phyloP scores from a whole-genome alignment of 192 early-diverging fungal species.

The Glomus cerebriforme region DNA sequence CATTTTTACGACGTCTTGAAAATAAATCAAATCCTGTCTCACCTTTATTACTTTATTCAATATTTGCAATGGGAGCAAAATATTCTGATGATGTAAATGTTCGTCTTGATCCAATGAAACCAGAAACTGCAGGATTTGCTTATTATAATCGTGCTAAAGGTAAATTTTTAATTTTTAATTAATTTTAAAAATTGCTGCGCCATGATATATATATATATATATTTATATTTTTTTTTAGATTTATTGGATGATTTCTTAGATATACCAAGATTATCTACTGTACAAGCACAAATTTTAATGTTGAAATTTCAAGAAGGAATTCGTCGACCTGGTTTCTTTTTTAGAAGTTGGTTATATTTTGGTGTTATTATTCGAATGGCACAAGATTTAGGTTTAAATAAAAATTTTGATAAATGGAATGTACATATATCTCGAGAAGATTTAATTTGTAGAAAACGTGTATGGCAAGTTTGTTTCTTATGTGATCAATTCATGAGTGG shows the following conservation, averaged over 20 bases:
- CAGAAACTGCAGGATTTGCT: conserved; percentile 18
- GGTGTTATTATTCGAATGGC: conserved; percentile 72
- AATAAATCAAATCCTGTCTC: conserved; percentile 48
- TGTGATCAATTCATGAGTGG: conserved; percentile 42
- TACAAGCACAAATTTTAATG: conserved; percentile 53
- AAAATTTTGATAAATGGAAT: conserved; percentile 41
- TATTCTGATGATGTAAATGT: conserved; percentile 18
- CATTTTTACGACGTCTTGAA: conserved; percentile 48
- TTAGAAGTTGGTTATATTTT: conserved; percentile 52
- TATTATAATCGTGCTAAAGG: conserved; percentile 28
- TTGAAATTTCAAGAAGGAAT: conserved; percentile 57
- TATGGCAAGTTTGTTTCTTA: conserved; percentile 33
- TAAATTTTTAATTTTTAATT: too few relatives aligned
- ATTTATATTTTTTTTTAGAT: conserved; percentile 11
- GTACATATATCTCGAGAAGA: conserved; percentile 10
- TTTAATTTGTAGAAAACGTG: conserved; percentile 23
- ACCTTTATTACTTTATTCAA: conserved; percentile 51
- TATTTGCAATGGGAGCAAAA: conserved; percentile 49
- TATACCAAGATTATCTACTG: conserved; percentile 51
- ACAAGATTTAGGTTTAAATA: conserved; percentile 71
- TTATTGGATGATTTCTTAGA: conserved; percentile 54
- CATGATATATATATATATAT: too few relatives aligned
- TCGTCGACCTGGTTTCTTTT: conserved; percentile 48
- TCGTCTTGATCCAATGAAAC: conserved; percentile 13
- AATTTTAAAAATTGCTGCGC: neutral